A percentile compares a stretch with the other conserved stretches of the same genome.
phyloP scores from a whole-genome alignment of 2,329 filamentous ascomycete genomes.

The Aspergillus texensis region DNA sequence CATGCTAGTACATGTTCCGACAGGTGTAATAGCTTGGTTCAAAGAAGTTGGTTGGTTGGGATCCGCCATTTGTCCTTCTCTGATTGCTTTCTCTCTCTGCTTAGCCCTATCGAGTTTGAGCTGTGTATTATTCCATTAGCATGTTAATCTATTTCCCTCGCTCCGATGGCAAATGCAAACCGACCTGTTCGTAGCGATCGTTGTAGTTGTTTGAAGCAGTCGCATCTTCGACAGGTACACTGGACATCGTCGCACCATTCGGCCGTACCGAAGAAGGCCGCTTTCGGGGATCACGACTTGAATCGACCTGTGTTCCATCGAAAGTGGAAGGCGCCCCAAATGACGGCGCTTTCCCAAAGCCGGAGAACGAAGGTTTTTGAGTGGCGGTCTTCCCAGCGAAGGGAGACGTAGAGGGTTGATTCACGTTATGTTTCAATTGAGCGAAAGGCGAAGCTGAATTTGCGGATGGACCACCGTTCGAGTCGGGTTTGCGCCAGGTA shows the following conservation, averaged over 20 bases:
- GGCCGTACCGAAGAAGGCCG: constrained; percentile 8
- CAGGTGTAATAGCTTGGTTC: constrained; percentile 62
- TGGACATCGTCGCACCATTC: constrained; percentile 12
- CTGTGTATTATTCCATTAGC: constrained; percentile 29
- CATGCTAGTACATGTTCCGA: constrained; percentile 65
- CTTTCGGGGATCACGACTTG: constrained; percentile 20
- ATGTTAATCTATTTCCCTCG: neutral
- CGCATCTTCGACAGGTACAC: constrained; percentile 27
- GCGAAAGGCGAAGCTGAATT: constrained; percentile 28
- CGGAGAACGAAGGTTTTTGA: constrained; percentile 26
- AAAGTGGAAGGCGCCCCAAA: constrained; percentile 20
- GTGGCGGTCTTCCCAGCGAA: constrained; percentile 20
- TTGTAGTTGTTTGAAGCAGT: constrained; percentile 30
- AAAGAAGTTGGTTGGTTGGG: constrained; percentile 63
- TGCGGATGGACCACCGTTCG: constrained; percentile 9
- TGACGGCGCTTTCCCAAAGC: constrained; percentile 19
- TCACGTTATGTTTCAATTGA: constrained; percentile 22
- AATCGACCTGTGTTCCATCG: constrained; percentile 17
- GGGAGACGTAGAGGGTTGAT: constrained; percentile 16
- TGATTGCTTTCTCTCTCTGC: constrained; percentile 56
- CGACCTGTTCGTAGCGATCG: constrained; percentile 42
- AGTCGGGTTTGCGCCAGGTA: constrained; percentile 23
- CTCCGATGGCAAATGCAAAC: constrained; percentile 9
- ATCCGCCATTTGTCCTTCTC: constrained; percentile 58
- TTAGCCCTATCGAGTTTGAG: constrained; percentile 54